Percentiles rank a stretch among this genome's conserved stretches.
Conservation (phyloP, 306 rosid genomes). For the Fragaria ananassa region DNA sequence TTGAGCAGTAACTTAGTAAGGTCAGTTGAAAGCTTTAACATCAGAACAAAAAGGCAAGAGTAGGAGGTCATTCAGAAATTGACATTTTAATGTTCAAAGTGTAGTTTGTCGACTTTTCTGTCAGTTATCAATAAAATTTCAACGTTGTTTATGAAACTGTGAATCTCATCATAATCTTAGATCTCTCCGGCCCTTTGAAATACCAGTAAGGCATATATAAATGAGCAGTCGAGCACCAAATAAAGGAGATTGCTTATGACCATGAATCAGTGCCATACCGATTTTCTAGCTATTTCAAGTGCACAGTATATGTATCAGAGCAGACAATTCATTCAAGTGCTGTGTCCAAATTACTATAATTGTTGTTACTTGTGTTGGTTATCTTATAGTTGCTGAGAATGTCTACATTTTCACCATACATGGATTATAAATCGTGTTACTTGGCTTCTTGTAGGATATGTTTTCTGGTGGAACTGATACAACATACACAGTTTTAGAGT, state of each 20-base stretch:
- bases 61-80: neutral
- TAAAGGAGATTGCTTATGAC: no score
- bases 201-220: no score
- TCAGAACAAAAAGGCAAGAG: neutral
- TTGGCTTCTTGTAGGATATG: constrained; percentile 28
- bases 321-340: neutral
- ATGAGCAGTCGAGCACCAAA: no score
- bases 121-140: neutral
- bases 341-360: neutral
- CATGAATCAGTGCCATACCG: no score
- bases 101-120: neutral
- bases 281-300: no score
- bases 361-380: neutral
- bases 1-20: neutral
- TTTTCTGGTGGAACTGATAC: constrained; percentile 60
- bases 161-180: neutral
- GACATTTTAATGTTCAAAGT: neutral
- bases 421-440: no score
- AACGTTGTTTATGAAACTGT: neutral
- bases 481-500: constrained; percentile 34
- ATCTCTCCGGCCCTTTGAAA: neutral
- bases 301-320: neutral
- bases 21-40: neutral
- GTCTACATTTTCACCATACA: neutral
- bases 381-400: neutral